phyloP scores from a whole-genome alignment of 2,329 filamentous ascomycete species.

The Colletotrichum scovillei region DNA sequence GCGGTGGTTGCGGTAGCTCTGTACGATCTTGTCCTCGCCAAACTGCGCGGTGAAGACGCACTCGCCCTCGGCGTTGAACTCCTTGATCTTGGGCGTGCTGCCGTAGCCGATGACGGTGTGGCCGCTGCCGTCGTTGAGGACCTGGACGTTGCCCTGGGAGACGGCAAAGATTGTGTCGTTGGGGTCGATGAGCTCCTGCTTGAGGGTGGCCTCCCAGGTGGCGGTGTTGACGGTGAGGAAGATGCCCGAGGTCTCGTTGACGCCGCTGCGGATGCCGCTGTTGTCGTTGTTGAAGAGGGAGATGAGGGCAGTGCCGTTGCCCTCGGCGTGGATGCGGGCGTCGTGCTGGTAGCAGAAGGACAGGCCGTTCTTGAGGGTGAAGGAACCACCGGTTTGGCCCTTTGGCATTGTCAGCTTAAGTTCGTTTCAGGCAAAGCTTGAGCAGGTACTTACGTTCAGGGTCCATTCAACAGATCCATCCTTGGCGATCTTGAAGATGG shows the following conservation, averaged over 20 bases:
- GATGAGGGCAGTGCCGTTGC: conserved; percentile 39
- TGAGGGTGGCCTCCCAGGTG: conserved; percentile 43
- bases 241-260: conserved; percentile 40
- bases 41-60: conserved; percentile 65
- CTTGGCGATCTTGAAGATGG: conserved; percentile 54
- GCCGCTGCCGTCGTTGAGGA: conserved; percentile 57
- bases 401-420: not conserved
- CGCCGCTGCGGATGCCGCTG: conserved; percentile 29
- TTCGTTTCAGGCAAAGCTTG: not conserved
- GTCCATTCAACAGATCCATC: conserved; percentile 41
- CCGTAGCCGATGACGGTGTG: conserved; percentile 70
- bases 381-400: conserved; percentile 21
- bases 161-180: conserved; percentile 52
- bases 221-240: conserved; percentile 40
- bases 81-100: conserved; percentile 58
- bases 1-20: conserved; percentile 67
- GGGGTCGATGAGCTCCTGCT: conserved; percentile 35
- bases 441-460: conserved; percentile 5
- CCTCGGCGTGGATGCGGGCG: conserved; percentile 42
- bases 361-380: conserved; percentile 39
- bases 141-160: conserved; percentile 62
- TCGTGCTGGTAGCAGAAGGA: conserved; percentile 51
- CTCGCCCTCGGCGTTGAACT: conserved; percentile 57
- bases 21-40: conserved; percentile 51
- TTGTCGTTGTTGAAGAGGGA: conserved; percentile 51